Conservation (phyloP, 495 filamentous ascomycete species). For the Tuber magnatum region DNA sequence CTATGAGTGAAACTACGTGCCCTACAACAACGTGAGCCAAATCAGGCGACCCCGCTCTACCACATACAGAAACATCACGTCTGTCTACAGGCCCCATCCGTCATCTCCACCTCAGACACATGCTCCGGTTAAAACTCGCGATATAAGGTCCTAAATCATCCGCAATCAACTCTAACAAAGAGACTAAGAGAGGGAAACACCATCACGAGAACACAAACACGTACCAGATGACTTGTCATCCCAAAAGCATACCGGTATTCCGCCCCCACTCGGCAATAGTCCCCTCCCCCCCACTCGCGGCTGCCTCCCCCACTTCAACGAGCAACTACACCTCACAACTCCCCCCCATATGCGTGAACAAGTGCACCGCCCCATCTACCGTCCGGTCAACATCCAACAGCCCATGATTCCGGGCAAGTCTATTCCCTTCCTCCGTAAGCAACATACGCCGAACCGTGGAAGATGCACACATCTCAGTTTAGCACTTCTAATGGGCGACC, state of each 20-base stretch:
- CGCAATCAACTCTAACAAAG: background rate
- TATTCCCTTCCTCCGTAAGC: slow-evolving; percentile 50
- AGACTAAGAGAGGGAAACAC: background rate
- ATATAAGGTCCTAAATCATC: slow-evolving; percentile 49
- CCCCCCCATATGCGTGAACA: slow-evolving; percentile 50
- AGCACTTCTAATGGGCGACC: slow-evolving; percentile 54
- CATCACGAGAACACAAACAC: background rate
- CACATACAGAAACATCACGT: background rate
- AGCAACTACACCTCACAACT: slow-evolving; percentile 49
- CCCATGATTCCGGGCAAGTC: slow-evolving; percentile 54
- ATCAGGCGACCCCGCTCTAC: background rate
- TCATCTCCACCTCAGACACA: slow-evolving; percentile 45
- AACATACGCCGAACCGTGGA: slow-evolving; percentile 48
- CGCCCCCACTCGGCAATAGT: slow-evolving; percentile 49
- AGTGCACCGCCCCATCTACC: slow-evolving; percentile 52
- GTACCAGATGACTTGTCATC: slow-evolving; percentile 33
- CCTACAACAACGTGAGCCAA: background rate
- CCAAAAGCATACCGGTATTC: slow-evolving; percentile 45
- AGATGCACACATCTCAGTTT: slow-evolving; percentile 47
- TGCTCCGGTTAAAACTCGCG: slow-evolving; percentile 47
- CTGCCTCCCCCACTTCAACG: slow-evolving; percentile 49
- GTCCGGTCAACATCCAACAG: slow-evolving; percentile 51
- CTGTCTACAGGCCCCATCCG: slow-evolving; percentile 39
- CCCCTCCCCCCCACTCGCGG: slow-evolving; percentile 40
- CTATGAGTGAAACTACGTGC: background rate